Conservation (phyloP, 2,329 filamentous ascomycete species). For the Aspergillus piperis region DNA sequence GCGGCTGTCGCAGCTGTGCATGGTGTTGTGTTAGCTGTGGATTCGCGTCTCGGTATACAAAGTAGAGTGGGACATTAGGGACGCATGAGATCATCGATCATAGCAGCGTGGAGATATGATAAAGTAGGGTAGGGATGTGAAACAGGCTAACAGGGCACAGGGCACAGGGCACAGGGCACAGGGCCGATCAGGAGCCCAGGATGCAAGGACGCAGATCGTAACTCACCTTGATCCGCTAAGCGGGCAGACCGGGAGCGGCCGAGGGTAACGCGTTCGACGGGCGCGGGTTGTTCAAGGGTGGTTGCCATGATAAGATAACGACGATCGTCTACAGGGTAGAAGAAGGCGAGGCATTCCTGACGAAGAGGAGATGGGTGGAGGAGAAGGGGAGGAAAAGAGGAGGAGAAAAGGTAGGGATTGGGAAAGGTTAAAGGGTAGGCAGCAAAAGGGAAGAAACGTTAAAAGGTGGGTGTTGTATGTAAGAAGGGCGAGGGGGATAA, state of each 20-base stretch:
- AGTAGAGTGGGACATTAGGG: too few relatives aligned
- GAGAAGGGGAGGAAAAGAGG: neutral
- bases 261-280: constrained; percentile 14
- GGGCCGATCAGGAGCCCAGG: neutral
- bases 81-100: neutral
- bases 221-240: constrained; percentile 39
- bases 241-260: constrained; percentile 29
- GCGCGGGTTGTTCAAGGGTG: constrained; percentile 32
- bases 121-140: neutral
- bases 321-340: neutral
- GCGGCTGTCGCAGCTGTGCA: constrained; percentile 61
- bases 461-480: neutral
- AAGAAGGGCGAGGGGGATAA: neutral
- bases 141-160: neutral
- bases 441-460: neutral
- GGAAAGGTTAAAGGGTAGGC: neutral
- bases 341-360: constrained; percentile 4
- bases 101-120: neutral
- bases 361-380: neutral
- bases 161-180: neutral
- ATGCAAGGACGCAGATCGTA: constrained; percentile 9
- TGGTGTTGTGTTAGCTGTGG: neutral
- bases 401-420: neutral
- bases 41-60: neutral
- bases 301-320: constrained; percentile 32